Evolutionary conservation across 1,139 yeast species (phyloP), one percentile per base, ranked within the genome.

Genomic region (Taphrina sp.): DNA sequence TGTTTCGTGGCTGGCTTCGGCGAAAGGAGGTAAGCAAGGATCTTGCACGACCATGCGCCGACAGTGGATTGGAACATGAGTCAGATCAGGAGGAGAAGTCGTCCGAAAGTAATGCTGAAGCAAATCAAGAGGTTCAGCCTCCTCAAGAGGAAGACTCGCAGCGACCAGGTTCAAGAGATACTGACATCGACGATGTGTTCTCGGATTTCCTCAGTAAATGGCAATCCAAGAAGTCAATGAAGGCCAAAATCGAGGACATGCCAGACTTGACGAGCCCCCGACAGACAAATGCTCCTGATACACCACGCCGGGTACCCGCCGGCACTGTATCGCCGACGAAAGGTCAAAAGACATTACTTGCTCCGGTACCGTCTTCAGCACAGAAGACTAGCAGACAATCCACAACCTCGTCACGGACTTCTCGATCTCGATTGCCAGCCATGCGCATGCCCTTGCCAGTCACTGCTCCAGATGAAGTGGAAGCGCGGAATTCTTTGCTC

Each of bases 181-280:
- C 29, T 28, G 47, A 42, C 16, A 20, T 49, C 22, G 16, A 39
- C 20, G 44, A 8, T n/a, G 26, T 39, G 44, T 38, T 49, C 29
- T 14, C 29, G 2, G 46, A 49, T 14, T 49, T 49, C 12, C 37
- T 49, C 29, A 49, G 24, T n/a, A 41, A 42, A 16, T 49, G 46
- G 46, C 46, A 49, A 17, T 38, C 54, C 14, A 49, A 49, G 19
- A 49, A 49, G 34, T 49, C 54, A 10, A 31, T 20, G 29, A 38
- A 31, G 17, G 54, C 46, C 7, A 49, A 38, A 26, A 23, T 29
- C 14, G 33, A 41, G 14, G 46, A 33, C 31, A 29, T 20, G 8
- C 31, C 10, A 3, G 17, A 8, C 3, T 5, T 26, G n/a, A 20
- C 43, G 16, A 2, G 24, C 1, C n/a, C 46, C 12, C 29, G 24